These are phyloP conservation scores for Venturia carpophila DNA, from an alignment of 2,329 filamentous ascomycete genomes.

Conservation along the genomic window DNA sequence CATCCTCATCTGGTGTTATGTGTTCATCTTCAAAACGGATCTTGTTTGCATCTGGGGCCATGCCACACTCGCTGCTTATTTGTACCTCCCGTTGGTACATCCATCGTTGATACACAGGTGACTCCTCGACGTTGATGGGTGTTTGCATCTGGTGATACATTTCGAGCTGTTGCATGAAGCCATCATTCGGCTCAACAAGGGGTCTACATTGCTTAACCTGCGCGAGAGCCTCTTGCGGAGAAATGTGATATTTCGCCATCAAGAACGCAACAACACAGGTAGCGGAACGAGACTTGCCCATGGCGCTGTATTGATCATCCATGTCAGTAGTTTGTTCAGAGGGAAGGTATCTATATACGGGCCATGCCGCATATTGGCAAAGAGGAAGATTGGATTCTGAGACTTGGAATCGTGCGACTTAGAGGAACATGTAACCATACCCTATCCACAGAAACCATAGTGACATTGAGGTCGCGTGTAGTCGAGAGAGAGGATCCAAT, in stretches of 20 bases:
- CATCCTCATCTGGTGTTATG: slow-evolving; percentile 24
- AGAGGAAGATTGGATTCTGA: slow-evolving; percentile 6
- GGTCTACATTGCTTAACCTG: slow-evolving; percentile 63
- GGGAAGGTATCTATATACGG: not conserved
- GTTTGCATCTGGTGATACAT: slow-evolving; percentile 85
- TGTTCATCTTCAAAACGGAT: slow-evolving; percentile 75
- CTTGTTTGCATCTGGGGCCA: slow-evolving; percentile 66
- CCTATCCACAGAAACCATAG: not conserved
- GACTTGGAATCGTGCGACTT: not conserved
- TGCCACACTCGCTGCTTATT: slow-evolving; percentile 61
- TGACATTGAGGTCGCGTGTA: not conserved
- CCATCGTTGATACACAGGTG: slow-evolving; percentile 76
- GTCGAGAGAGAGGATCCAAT: not conserved
- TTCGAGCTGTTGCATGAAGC: slow-evolving; percentile 82
- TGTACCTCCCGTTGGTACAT: slow-evolving; percentile 59
- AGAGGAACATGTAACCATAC: not conserved
- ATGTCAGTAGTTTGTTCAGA: not conserved
- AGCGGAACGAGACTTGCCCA: slow-evolving; percentile 91
- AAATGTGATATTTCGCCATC: slow-evolving; percentile 50
- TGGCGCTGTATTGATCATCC: slow-evolving; percentile 56
- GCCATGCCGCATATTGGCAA: too few species aligned
- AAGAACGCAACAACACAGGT: slow-evolving; percentile 78
- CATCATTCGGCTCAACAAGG: slow-evolving; percentile 79
- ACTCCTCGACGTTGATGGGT: slow-evolving; percentile 57
- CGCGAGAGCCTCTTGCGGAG: slow-evolving; percentile 57